phyloP scores from a whole-genome alignment of 2,329 filamentous ascomycete species.

The Davidsoniella virescens region DNA sequence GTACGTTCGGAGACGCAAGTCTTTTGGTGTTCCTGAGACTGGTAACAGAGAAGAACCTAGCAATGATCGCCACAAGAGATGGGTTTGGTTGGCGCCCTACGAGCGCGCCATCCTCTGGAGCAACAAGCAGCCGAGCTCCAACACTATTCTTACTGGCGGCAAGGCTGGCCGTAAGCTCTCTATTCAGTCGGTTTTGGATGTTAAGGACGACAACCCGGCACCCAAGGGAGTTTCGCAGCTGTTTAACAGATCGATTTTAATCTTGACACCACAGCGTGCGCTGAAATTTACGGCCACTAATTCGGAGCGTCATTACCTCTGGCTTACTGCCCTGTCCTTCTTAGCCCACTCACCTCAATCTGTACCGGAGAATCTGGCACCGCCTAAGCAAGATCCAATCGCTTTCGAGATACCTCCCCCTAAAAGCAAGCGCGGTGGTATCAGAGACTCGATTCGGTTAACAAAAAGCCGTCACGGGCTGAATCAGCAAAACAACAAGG shows the following conservation, averaged over 20 bases:
- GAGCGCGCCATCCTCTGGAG: conserved; percentile 96
- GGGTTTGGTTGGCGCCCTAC: conserved; percentile 97
- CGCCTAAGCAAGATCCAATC: conserved; percentile 30
- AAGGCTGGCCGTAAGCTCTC: conserved; percentile 89
- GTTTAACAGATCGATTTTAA: conserved; percentile 89
- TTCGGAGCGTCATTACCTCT: conserved; percentile 78
- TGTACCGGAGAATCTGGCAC: conserved; percentile 53
- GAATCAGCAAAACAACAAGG: conserved; percentile 25
- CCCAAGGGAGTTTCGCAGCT: conserved; percentile 52
- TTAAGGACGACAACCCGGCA: conserved; percentile 79
- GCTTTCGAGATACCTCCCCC: conserved; percentile 34
- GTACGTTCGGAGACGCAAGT: conserved; percentile 73
- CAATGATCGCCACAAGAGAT: conserved; percentile 76
- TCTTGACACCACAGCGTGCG: conserved; percentile 81
- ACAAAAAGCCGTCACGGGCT: conserved; percentile 44
- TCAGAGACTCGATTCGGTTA: conserved; percentile 78
- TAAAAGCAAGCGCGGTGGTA: conserved; percentile 37
- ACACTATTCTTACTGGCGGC: conserved; percentile 64
- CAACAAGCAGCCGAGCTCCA: conserved; percentile 84
- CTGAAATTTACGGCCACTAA: conserved; percentile 84
- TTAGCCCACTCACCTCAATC: conserved; percentile 76
- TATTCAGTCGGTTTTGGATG: conserved; percentile 92
- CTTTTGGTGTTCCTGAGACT: conserved; percentile 63
- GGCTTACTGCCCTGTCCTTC: conserved; percentile 90
- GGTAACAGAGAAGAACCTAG: conserved; percentile 53